Base-by-base conservation (phyloP, 2,329 filamentous ascomycete genomes). In the Alternaria burnsii region DNA sequence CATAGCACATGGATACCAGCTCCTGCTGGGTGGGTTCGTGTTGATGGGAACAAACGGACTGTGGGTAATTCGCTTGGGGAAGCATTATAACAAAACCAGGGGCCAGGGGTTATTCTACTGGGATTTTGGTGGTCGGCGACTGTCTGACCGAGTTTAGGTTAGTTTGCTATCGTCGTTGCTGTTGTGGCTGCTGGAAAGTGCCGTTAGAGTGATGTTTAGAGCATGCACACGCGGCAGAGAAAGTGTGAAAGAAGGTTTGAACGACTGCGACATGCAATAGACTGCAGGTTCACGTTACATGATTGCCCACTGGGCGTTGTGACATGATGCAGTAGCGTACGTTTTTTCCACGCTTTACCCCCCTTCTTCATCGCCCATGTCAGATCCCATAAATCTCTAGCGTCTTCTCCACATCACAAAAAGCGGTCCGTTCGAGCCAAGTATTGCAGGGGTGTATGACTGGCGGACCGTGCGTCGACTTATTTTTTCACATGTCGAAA, bases 311-410 rank as follows among this genome's bases (percentile, higher is more conserved):
- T 24, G 24, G 47, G 44, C 55, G 16, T 38, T 38, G 57, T 59
- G 57, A 59, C 53, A 59, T 36, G 44, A 32, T 59, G 57, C 57
- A 59, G 57, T 59, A 59, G 57, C 57, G 57, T 59, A 59, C 57
- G 52, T 46, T 56, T 41, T 43, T 54, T 51, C 32, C 18, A 40
- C 43, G n/a, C 53, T 34, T 48, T 56, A 40, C 36, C 52, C 50
- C 53, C 57, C 57, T 32, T 51, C 48, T 20, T 18, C 28, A 24
- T 24, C 24, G 40, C 52, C 57, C 52, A 43, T 51, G 44, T 44
- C 43, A 26, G 20, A 42, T 40, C 47, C 26, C 10, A 42, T 26
- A 34, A 28, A 43, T 34, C 51, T 52, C 51, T 54, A 62, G 50
- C 46, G 60, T 50, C 53, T 51, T 55, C 52, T 62, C 60, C 60